Evolutionary conservation across 352 stramenopile species (phyloP), one percentile per base, ranked within the genome.

Genomic region (Globisporangium solare): DNA sequence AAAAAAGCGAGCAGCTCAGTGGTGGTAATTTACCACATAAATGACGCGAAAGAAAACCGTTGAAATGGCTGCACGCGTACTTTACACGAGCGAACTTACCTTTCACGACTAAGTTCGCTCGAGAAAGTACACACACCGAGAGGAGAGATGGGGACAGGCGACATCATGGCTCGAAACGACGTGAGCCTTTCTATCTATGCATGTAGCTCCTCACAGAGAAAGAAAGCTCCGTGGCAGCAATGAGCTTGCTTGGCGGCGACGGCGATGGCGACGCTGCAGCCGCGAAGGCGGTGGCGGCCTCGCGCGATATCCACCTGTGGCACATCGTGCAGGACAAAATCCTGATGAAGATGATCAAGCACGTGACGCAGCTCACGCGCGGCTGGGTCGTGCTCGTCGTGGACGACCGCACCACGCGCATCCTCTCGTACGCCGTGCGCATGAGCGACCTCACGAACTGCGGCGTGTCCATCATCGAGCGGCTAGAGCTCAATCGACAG

Each of bases 371-470:
- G 58, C 66, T 77, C 22, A 91, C 80, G 53, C 78, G 67, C 56
- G 82, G 82, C 13, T 95, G 83, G 82, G 77, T 93, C 45, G 85
- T 99, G 48, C 85, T 99, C 51, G 91, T 99, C 13, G 86, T 99
- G 27, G 96, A 99, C 78, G 82, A 97, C 43, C 73, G 82, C 54
- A 90, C 95, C 8, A 97, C 97, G 35, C 83, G 84, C 21, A 89
- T 98, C 20, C 90, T 99, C 43, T 97, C 92, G 15, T 93, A 92
- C 14, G 91, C 94, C 7, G 86, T 98, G 43, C 92, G 95, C 37
- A 99, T 99, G 95, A 99, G 98, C 70, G 96, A 99, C 59, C 86
- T 99, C 48, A 99, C 97, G 78, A 95, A 99, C 74, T 94, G 91
- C 54, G 89, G 95, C 22, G 90, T 99, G 18, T 98, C 94, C 4